Evolutionary conservation across 805 yeast genomes (phyloP).

Genomic region (Pichia sporocuriosa): DNA sequence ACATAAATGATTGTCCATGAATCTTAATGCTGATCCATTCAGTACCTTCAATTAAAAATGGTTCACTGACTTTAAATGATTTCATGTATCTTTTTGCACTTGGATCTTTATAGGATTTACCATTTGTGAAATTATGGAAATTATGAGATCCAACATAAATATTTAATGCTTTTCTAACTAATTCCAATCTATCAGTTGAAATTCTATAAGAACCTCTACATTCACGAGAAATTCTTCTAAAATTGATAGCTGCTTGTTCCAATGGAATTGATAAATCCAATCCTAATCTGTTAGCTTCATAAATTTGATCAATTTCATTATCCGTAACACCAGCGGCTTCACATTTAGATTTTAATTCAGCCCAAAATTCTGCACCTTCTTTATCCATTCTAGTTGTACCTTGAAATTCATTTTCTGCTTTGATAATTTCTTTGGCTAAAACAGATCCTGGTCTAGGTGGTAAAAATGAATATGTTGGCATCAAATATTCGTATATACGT

Average conservation of each 20-base stretch:
- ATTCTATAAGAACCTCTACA: slow-evolving; percentile 67
- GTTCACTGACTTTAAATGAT: slow-evolving; percentile 70
- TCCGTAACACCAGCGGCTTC: slow-evolving; percentile 34
- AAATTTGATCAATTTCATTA: slow-evolving; percentile 32
- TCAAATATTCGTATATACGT: slow-evolving; percentile 87
- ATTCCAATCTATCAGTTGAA: slow-evolving; percentile 50
- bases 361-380: slow-evolving; percentile 78
- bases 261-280: slow-evolving; percentile 31
- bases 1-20: slow-evolving; percentile 97
- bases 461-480: slow-evolving; percentile 85
- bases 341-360: slow-evolving; percentile 34
- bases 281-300: slow-evolving; percentile 31
- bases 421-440: slow-evolving; percentile 52
- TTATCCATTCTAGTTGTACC: slow-evolving; percentile 53
- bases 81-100: slow-evolving; percentile 83
- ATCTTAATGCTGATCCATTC: slow-evolving; percentile 96
- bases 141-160: slow-evolving; percentile 83
- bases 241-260: slow-evolving; percentile 34
- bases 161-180: slow-evolving; percentile 62
- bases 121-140: slow-evolving; percentile 45
- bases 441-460: slow-evolving; percentile 81
- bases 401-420: slow-evolving; percentile 48
- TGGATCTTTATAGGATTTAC: slow-evolving; percentile 71
- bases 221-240: slow-evolving; percentile 57
- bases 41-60: slow-evolving; percentile 85